Base-by-base conservation (phyloP, 768 basidiomycete species). In the Gautieria morchelliformis region DNA sequence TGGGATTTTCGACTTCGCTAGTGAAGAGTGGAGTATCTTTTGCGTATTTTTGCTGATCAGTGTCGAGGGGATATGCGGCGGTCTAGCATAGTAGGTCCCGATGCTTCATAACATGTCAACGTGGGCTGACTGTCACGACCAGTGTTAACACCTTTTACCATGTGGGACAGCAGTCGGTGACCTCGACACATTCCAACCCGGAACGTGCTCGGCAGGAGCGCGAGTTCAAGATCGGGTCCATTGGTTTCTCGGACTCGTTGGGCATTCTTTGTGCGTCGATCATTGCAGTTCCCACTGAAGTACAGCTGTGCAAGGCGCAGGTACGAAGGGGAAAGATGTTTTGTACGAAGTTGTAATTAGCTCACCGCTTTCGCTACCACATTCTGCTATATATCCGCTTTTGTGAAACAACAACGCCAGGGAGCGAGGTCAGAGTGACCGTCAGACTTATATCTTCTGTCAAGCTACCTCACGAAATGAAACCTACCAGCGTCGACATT, bases 1-100 rank as follows among this genome's bases (percentile, higher is more conserved):
- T 3, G 87, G 87, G 3, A 68, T 89, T 60, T 85, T 89, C 68
- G 53, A 64, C 58, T 3, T 53, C 51, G 24, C 40, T 6, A 51
- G 63, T 5, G 62, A 72, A 37, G 73, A 72, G 17, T 53, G 75
- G 42, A 83, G 77, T 58, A 81, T 92, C 60, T 64, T 75, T 15
- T 64, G 84, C 20, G 85, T 91, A 3, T 89, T 93, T 66, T 39
- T 81, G 11, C 77, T 96, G 47, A 84, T 99, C 63, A 83, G 87
- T 61, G 59, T 91, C 8, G 95, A 99, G 68, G 95, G 95, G 3
- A 75, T 96, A 45, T 95, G 92, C 61, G 95, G 95, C 32, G 95
- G 95, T 5, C 75, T 87, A 11, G 92, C 91, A 15, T 97, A 96
- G 90, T 91, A 64, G 67, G 88, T 76, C 44, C 17, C 41, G 46